A percentile compares a stretch with the other conserved stretches of the same genome.
These are phyloP conservation scores for Mycena olivaceomarginata DNA, from an alignment of 768 basidiomycete genomes.

Conservation along the genomic window DNA sequence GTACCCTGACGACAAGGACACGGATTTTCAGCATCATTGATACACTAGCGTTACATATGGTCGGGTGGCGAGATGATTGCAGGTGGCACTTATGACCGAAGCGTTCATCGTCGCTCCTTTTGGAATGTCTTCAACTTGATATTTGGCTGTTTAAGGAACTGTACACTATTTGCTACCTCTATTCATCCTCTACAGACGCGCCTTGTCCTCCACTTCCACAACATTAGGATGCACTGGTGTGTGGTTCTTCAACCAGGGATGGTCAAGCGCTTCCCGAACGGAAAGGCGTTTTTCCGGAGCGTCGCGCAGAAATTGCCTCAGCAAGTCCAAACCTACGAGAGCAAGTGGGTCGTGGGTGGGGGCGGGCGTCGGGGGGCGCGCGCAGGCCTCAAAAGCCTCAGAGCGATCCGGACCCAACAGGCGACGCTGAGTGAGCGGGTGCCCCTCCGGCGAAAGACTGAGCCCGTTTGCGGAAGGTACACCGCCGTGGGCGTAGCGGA, in stretches of 20 bases:
- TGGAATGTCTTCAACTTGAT: no score
- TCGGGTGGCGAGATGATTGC: no score
- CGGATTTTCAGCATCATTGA: neutral
- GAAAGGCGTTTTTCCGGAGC: neutral
- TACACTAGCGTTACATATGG: neutral
- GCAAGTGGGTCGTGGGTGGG: neutral
- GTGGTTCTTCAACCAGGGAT: slow-evolving; percentile 8
- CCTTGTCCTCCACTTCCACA: neutral
- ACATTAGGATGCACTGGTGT: neutral
- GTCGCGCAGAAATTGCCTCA: neutral
- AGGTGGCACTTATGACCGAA: no score
- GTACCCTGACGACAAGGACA: slow-evolving; percentile 4
- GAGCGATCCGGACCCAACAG: neutral
- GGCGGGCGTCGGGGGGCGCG: neutral
- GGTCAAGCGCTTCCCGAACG: slow-evolving; percentile 5
- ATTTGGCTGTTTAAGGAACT: no score
- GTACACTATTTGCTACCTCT: no score
- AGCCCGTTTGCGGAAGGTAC: neutral
- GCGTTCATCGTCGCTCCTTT: no score
- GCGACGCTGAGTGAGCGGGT: neutral
- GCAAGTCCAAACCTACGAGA: neutral
- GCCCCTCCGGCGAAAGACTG: neutral
- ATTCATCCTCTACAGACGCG: neutral
- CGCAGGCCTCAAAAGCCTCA: neutral
- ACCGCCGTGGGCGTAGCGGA: neutral